Evolutionary conservation across 441 rosid species (phyloP), one percentile per base, ranked within the genome.

Genomic region (Macaranga tanarius): DNA sequence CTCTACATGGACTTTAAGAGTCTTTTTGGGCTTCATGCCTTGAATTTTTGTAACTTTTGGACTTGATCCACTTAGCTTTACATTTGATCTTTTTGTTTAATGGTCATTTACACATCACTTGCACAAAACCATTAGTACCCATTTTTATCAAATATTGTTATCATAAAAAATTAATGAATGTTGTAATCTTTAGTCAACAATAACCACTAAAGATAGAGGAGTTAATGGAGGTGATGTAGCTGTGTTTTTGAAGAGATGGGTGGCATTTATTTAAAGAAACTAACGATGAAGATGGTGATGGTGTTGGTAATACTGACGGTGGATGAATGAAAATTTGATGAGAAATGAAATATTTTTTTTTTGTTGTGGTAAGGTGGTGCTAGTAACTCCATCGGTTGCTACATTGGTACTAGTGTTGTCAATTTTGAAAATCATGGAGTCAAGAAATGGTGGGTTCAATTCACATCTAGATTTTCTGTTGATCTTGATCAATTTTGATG

Each of bases 171-270:
- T n/a, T n/a, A n/a, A n/a, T n/a, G n/a, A n/a, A n/a, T n/a, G n/a
- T n/a, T n/a, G n/a, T n/a, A n/a, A n/a, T n/a, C n/a, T n/a, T n/a
- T n/a, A n/a, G n/a, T n/a, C n/a, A n/a, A n/a, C n/a, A n/a, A n/a
- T n/a, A n/a, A 22, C 62, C 72, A 42, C 73, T 57, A 75, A 52
- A 34, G 68, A 48, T 3, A 12, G 77, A 20, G 31, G 77, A 23
- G 58, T 22, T 3, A 20, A 20, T 28, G 73, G 69, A 58, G 26
- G 45, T 5, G 20, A 73, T 72, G 16, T 4, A 45, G 47, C 45
- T 48, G n/a, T 73, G 67, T 22, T 56, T 57, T 4, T 7, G 62
- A 10, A 82, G 61, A 12, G 73, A 69, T 4, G 77, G 79, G 5
- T 55, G 77, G 15, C 48, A 60, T 31, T 70, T 56, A 47, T 34